Base-by-base conservation (phyloP, 768 basidiomycete species). In the Trametes punicea region DNA sequence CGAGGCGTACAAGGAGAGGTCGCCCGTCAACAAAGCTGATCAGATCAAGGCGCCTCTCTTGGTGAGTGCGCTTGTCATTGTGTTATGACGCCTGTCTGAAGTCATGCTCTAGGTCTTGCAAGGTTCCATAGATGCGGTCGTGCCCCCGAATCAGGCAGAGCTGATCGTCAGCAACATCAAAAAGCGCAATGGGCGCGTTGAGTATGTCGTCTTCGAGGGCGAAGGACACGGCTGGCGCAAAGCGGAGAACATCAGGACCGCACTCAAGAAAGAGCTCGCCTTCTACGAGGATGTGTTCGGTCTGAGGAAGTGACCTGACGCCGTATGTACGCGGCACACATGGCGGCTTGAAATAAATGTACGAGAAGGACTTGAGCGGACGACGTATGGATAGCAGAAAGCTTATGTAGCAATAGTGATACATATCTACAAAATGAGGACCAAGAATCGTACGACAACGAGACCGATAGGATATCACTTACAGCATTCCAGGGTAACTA, bases 141-240 rank as follows among this genome's bases (percentile, higher is more conserved):
- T 91, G 0, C 88, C 82, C 0, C 85, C 83, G 3, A 77, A 74
- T 16, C 88, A 91, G 64, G 79, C 88, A 0, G 75, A 81, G 53
- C 65, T 67, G 11, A 86, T 89, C 46, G 78, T 81, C 34, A 72
- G 81, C 13, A 76, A 70, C 52, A 80, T 87, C 59, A 70, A 74
- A 49, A 70, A 74, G 47, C 71, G 74, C 0, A 77, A 77, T 2
- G 84, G 83, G 0, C 64, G 73, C 10, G 80, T 84, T 20, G 80
- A 87, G 62, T 82, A 84, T 58, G 74, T 82, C 57, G 60, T 81
- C 0, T 87, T 85, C 65, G 71, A 77, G 13, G 85, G 84, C 18
- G 85, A 88, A 69, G 84, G 84, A 2, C 84, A 86, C 65, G 84
- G 85, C 0, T 85, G 80, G 77, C 71, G 81, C 44, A 77, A 76